A percentile compares a stretch with the other conserved stretches of the same genome.
Conservation (phyloP, 2,329 filamentous ascomycete genomes). For the Cladosporium sphaerospermum region DNA sequence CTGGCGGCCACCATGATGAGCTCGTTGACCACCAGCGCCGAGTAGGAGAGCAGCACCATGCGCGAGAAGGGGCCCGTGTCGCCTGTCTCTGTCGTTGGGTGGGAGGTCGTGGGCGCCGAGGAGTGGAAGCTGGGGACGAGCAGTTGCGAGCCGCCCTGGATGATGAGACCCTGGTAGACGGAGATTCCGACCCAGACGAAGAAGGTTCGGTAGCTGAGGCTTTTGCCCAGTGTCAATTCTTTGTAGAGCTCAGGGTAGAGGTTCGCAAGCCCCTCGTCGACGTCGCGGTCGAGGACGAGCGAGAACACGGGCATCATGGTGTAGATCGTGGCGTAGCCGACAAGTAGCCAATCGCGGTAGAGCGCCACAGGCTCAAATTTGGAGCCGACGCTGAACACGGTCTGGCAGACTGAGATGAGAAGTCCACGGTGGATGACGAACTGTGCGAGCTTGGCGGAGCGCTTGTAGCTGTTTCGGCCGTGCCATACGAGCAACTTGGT, state of each 20-base stretch:
- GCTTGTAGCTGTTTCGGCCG: slow-evolving; percentile 93
- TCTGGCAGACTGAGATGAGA: slow-evolving; percentile 93
- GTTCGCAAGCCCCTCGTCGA: slow-evolving; percentile 88
- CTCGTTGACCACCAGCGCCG: slow-evolving; percentile 87
- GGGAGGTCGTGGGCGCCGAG: slow-evolving; percentile 25
- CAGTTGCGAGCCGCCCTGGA: slow-evolving; percentile 88
- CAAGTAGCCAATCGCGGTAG: slow-evolving; percentile 93
- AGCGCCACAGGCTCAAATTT: slow-evolving; percentile 89
- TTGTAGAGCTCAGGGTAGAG: slow-evolving; percentile 97
- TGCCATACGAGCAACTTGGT: slow-evolving; percentile 99
- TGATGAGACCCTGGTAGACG: slow-evolving; percentile 90
- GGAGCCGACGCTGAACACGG: slow-evolving; percentile 91
- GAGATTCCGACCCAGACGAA: slow-evolving; percentile 95
- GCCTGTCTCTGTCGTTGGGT: slow-evolving; percentile 13
- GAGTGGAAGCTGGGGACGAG: slow-evolving; percentile 64
- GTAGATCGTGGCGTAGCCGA: slow-evolving; percentile 94
- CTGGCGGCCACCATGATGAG: slow-evolving; percentile 95
- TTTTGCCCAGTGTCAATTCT: slow-evolving; percentile 83
- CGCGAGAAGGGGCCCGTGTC: slow-evolving; percentile 29
- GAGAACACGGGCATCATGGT: slow-evolving; percentile 90
- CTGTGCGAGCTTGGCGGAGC: slow-evolving; percentile 88
- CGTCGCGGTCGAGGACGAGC: slow-evolving; percentile 88
- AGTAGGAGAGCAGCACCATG: slow-evolving; percentile 90
- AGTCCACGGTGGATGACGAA: slow-evolving; percentile 97
- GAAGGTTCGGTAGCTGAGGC: slow-evolving; percentile 86